Conservation (phyloP, 129 eudicot species). For the Saposhnikovia divaricata region DNA sequence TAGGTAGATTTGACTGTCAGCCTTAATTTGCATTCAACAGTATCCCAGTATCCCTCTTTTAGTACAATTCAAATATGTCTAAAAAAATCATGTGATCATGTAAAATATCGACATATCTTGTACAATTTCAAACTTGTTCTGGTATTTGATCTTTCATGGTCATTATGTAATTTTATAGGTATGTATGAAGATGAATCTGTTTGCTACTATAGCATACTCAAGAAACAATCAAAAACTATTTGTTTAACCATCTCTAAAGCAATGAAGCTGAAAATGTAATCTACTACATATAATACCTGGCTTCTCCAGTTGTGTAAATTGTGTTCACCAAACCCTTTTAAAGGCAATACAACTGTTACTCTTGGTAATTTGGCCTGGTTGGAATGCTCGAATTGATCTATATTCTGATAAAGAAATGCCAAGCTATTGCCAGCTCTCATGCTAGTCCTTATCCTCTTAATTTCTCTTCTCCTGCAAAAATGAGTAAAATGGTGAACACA, state of each 20-base stretch:
- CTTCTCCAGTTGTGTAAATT: conserved; percentile 93
- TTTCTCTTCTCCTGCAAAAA: conserved; percentile 71
- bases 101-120: background rate
- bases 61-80: background rate
- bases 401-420: conserved; percentile 65
- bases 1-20: too few species aligned
- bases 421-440: conserved; percentile 64
- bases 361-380: conserved; percentile 74
- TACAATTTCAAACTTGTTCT: background rate
- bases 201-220: background rate
- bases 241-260: background rate
- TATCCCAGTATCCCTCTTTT: background rate
- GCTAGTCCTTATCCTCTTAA: conserved; percentile 45
- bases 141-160: background rate
- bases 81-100: background rate
- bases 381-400: conserved; percentile 82
- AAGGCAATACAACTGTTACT: conserved; percentile 94
- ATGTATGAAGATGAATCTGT: too few species aligned
- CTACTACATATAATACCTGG: conserved; percentile 43
- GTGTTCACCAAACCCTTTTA: conserved; percentile 99
- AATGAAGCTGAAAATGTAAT: background rate
- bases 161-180: too few species aligned
- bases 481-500: background rate
- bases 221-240: background rate
- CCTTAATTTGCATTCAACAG: background rate